Conservation (phyloP, 805 yeast species). For the Yamadazyma ubonensis region DNA sequence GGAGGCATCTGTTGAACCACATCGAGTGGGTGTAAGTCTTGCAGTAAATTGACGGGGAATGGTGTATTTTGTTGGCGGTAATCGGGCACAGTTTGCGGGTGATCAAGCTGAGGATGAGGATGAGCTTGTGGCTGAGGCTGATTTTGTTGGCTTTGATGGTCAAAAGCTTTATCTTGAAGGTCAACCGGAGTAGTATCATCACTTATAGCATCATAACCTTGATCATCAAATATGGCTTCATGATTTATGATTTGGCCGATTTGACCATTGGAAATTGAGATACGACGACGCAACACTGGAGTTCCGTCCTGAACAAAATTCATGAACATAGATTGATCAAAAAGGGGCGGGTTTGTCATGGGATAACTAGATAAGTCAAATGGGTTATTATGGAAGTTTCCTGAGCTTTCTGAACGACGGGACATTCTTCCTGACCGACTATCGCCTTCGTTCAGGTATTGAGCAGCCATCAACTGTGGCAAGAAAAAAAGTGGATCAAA, state of each 20-base stretch:
- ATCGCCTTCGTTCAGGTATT: background rate
- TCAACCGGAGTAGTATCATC: conserved; percentile 12
- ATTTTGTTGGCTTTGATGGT: background rate
- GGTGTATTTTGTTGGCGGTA: too few relatives aligned
- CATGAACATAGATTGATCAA: conserved; percentile 42
- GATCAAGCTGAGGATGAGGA: background rate
- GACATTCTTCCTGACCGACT: conserved; percentile 1
- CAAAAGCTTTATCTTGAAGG: background rate
- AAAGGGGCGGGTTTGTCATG: conserved; percentile 47
- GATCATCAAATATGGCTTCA: conserved; percentile 36
- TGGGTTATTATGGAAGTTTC: conserved; percentile 26
- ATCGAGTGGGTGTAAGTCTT: too few relatives aligned
- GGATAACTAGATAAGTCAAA: conserved; percentile 42
- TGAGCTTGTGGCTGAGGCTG: background rate
- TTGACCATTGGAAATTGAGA: conserved; percentile 82
- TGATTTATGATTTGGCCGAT: conserved; percentile 67
- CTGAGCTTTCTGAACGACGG: conserved; percentile 4
- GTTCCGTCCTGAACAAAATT: conserved; percentile 33
- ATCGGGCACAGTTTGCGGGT: too few relatives aligned
- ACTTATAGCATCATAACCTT: conserved; percentile 17
- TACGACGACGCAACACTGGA: conserved; percentile 54
- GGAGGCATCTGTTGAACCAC: too few relatives aligned
- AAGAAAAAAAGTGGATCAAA: background rate
- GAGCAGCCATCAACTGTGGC: background rate
- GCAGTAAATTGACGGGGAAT: too few relatives aligned